These are phyloP conservation scores for Floccularia luteovirens DNA, from an alignment of 768 basidiomycete genomes.

Conservation along the genomic window DNA sequence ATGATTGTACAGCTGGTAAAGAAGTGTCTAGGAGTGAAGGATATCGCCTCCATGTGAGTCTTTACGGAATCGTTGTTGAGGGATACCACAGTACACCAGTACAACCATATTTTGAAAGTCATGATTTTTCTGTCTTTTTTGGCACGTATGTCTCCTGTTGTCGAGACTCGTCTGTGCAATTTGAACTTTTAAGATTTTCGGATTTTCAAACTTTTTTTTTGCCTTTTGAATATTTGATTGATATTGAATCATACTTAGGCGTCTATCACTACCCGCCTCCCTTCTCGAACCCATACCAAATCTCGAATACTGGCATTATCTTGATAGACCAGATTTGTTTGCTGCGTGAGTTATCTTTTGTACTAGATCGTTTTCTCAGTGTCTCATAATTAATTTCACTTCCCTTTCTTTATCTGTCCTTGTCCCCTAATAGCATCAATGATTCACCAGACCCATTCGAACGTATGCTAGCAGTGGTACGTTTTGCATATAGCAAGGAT, in stretches of 20 bases:
- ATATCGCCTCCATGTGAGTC: slow-evolving; percentile 87
- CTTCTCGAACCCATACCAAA: slow-evolving; percentile 92
- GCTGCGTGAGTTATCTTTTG: slow-evolving; percentile 59
- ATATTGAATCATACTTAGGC: no score
- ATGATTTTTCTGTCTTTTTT: no score
- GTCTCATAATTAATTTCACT: no score
- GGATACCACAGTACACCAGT: no score
- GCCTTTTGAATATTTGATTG: no score
- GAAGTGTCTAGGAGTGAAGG: slow-evolving; percentile 89
- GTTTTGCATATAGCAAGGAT: slow-evolving; percentile 89
- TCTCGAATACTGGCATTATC: slow-evolving; percentile 93
- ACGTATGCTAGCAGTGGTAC: slow-evolving; percentile 86
- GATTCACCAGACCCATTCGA: slow-evolving; percentile 90
- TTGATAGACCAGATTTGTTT: slow-evolving; percentile 88
- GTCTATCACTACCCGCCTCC: slow-evolving; percentile 88
- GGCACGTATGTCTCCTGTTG: no score
- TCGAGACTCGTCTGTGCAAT: no score
- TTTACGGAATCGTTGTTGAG: slow-evolving; percentile 1
- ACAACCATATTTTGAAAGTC: no score
- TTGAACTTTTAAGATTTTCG: no score
- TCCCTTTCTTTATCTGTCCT: no score
- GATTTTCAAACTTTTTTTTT: no score
- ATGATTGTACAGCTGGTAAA: slow-evolving; percentile 90
- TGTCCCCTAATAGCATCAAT: no score
- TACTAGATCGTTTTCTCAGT: slow-evolving; percentile 2